Evolutionary conservation across 2,329 filamentous ascomycete species (phyloP), one percentile per base, ranked within the genome.

Genomic region (Boeremia exigua): DNA sequence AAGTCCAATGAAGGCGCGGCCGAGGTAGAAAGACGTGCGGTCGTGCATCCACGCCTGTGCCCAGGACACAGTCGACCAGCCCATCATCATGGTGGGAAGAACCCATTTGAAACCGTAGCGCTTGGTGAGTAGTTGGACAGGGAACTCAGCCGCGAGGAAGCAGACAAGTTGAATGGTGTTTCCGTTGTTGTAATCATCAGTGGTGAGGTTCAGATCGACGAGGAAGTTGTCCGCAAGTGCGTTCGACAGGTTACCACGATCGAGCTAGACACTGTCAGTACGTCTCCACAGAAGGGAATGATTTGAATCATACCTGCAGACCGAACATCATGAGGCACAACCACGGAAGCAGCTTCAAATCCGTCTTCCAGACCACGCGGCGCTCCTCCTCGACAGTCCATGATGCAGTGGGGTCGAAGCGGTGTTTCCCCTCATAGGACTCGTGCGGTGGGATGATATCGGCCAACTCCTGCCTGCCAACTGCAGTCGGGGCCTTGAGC

Each of bases 151-250:
- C 2, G 64, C 60, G n/a, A 96, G 92, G 78, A 96, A 96, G 72
- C 91, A 92, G 23, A 84, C 83, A 75, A 91, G 92, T 79, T 95
- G 94, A 9, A 89, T 77, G 0, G 75, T 77, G 15, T 74, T 71
- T 33, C 71, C 69, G 33, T 72, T 69, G 58, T 74, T 74, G 56
- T 72, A 74, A 45, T 73, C 70, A 51, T 72, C 69, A 14, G 61
- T 67, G 1, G 65, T 72, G 19, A 74, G 58, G 2, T 60, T 57
- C 10, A 74, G 65, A 30, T 74, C 71, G 0, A 65, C 59, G 34
- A 74, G 55, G 5, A 74, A 49, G 19, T 69, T 67, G 43, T 74
- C 71, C 1, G 69, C 66, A 11, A 72, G 60, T 6, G 71, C 71
- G 34, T 74, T 71, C 3, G 66, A 61, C 32, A 80, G 64, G 53